A percentile compares a stretch with the other conserved stretches of the same genome.
phyloP scores from a whole-genome alignment of 2,329 filamentous ascomycete species.

The Arachnomyces sp. region DNA sequence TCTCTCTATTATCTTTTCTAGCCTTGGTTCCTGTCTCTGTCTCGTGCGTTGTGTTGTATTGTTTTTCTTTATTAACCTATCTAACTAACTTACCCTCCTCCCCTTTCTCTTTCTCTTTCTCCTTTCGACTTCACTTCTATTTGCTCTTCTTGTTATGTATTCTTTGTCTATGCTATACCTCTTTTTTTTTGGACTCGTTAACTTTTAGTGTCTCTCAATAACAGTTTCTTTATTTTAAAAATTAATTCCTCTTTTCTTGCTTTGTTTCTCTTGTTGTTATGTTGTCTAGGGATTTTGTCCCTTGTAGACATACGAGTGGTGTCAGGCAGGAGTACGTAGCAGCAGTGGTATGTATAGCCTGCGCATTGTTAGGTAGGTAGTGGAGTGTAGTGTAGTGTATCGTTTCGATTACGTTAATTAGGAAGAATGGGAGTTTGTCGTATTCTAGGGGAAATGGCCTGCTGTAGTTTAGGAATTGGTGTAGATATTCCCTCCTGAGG shows the following conservation, averaged over 20 bases:
- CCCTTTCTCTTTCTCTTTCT: conserved; percentile 3
- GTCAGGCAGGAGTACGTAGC: background rate
- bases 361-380: too few species aligned
- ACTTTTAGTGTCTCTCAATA: conserved; percentile 11
- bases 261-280: conserved; percentile 12
- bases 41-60: conserved; percentile 13
- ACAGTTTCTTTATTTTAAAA: too few species aligned
- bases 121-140: conserved; percentile 15
- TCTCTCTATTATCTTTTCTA: conserved; percentile 22
- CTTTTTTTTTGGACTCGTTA: conserved; percentile 16
- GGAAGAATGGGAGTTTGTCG: too few species aligned
- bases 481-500: too few species aligned
- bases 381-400: too few species aligned
- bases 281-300: too few species aligned
- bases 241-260: conserved; percentile 18
- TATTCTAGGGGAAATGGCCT: too few species aligned
- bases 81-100: too few species aligned
- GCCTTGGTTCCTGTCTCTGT: too few species aligned
- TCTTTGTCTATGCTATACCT: conserved; percentile 31
- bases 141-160: conserved; percentile 32
- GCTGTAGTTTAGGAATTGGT: too few species aligned
- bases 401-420: conserved; percentile 1
- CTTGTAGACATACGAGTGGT: background rate
- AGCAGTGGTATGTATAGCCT: conserved; percentile 3
- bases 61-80: too few species aligned